Evolutionary conservation across 176 grass and related monocot species (phyloP), one percentile per base, ranked within the genome.

Genomic region (Triticum urartu): DNA sequence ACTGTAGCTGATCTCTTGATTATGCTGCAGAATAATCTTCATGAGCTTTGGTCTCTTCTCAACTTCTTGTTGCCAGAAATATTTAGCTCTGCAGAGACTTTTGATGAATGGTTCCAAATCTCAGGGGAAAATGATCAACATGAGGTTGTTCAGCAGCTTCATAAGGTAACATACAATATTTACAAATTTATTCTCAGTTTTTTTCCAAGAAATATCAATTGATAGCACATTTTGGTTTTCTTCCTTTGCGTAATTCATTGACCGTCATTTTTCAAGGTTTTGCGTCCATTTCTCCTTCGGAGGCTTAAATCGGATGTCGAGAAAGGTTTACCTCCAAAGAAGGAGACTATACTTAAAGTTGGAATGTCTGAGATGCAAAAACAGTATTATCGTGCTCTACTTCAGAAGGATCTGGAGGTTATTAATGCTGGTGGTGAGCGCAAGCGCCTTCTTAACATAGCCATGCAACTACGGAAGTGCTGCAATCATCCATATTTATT

Each of bases 401-500:
- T 92, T 64, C 91, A 92, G 81, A 92, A 95, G 80, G 93, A 92
- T 87, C 80, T 95, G 79, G 93, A 95, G 73, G 90, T 95, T 56
- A 77, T 95, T 84, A 91, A 95, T 89, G 88, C 93, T 61, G 91
- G 93, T 42, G 91, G 90, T 20, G 91, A 95, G 75, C 89, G 90
- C 80, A 92, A 92, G 35, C 86, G 90, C 48, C 91, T 95, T 69
- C 88, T 92, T 33, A 95, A 95, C 75, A 90, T 95, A 56, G 90
- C 93, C 83, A 95, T 95, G 93, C 93, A 92, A 70, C 62, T 95
- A 63, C 86, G 90, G n/a, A 95, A 95, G 58, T 95, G 93, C 71
- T 95, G 93, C 62, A 95, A 95, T 42, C 93, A 95, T 91, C 93
- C 93, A 84, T 95, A 95, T 89, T 84, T 95, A 42, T 95, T 95